phyloP scores from a whole-genome alignment of 2,329 filamentous ascomycete genomes.

The Verticillium klebahnii region DNA sequence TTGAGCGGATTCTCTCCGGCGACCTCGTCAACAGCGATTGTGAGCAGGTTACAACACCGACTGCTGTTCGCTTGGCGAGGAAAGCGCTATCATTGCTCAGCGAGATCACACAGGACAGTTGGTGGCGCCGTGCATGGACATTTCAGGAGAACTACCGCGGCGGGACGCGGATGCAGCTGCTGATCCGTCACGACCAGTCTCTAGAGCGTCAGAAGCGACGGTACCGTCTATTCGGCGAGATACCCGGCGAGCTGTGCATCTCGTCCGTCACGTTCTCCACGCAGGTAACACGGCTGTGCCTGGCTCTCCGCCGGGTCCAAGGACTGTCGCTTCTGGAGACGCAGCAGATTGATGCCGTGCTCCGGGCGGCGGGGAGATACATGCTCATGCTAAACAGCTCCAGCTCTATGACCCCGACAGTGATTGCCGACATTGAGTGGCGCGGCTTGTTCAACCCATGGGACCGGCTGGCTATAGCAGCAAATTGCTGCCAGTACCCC shows the following conservation, averaged over 20 bases:
- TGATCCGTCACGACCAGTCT: conserved; percentile 17
- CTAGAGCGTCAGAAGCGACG: conserved; percentile 15
- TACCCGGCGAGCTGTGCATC: conserved; percentile 20
- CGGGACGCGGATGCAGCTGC: conserved; percentile 19
- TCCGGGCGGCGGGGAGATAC: conserved; percentile 21
- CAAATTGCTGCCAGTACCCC: conserved; percentile 27
- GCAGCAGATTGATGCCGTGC: conserved; percentile 10
- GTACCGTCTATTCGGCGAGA: conserved; percentile 8
- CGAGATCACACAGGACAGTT: conserved; percentile 19
- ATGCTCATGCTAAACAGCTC: conserved; percentile 14
- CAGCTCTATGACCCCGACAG: conserved; percentile 18
- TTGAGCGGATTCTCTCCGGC: conserved; percentile 14
- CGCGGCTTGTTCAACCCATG: conserved; percentile 16
- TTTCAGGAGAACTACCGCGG: conserved; percentile 28
- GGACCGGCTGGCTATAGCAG: conserved; percentile 23
- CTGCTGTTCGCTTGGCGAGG: conserved; percentile 4
- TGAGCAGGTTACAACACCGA: conserved; percentile 1
- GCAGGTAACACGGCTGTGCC: conserved; percentile 18
- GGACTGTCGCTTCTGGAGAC: conserved; percentile 3
- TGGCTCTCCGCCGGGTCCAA: conserved; percentile 10
- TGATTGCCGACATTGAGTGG: conserved; percentile 19
- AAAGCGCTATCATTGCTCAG: conserved; percentile 16
- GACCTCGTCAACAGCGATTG: conserved; percentile 11
- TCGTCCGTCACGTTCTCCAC: conserved; percentile 15
- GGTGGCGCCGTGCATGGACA: conserved; percentile 27